Base-by-base conservation (phyloP, 148 eudicot species). In the Camellia granthamiana region DNA sequence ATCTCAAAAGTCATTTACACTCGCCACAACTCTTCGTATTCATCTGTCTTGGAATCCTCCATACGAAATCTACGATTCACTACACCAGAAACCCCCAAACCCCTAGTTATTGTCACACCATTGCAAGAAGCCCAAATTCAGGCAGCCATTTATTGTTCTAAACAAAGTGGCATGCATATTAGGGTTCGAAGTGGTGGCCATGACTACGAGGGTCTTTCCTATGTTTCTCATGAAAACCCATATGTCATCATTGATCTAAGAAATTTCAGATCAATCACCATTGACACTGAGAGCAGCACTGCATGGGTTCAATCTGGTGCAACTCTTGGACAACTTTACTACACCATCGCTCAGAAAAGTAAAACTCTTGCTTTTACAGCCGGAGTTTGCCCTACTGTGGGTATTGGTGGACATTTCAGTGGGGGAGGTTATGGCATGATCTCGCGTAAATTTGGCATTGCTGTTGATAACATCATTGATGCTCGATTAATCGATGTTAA, bases 1-100 rank as follows among this genome's bases (percentile, higher is more conserved):
- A 73, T 73, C 76, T 73, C 63, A 3, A 52, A 54, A 73, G 44
- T 73, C 6, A 55, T 55, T 23, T 73, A 23, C 63, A 73, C 76
- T 55, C 44, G 62, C 14, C 13, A 52, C 42, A 73, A 73, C 76
- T 73, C 76, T 19, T 73, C 76, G 9, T 73, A 52, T 16, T 3
- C 42, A 73, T 52, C 76, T 18, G 11, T 23, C 18, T 73, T 73
- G 62, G 6, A 38, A 1, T 73, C 6, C 76, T 21, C 44, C 8
- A 52, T 13, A 54, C 62, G 7, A 55, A 73, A 73, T 16, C 63
- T 23, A 0, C 14, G 76, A 6, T 73, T 73, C 76, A 54, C 16
- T 30, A 3, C 7, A 73, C 62, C 76, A 0, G 2, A 13, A 15
- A 55, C 46, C n/a, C 76, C 61, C 2, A 73, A 73, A 30, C 76